Base-by-base conservation (phyloP, 2,329 filamentous ascomycete species). In the Fusarium proliferatum region DNA sequence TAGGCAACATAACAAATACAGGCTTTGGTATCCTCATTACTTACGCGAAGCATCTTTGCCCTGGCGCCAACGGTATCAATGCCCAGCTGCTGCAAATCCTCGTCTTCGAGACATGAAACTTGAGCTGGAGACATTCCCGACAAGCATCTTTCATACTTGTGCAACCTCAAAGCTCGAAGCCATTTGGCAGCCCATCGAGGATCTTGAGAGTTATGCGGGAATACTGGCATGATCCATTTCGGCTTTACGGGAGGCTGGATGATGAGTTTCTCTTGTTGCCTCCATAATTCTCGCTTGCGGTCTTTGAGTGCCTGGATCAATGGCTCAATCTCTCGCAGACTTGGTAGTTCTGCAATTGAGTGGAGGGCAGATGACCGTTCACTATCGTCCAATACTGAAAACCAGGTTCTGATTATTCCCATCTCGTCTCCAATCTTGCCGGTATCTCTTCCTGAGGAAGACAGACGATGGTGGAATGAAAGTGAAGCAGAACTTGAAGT, bases 221-320 rank as follows among this genome's bases (percentile, higher is more conserved):
- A 77, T 10, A 67, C 61, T 5, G 76, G 76, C 72, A 77, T 77
- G 21, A 66, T 57, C 76, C 76, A 77, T 65, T 76, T 78, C 39
- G 73, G 69, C 36, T 72, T 77, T 21, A 63, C 64, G 13, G 64
- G 64, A 11, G 76, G 76, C 52, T 76, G 76, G 30, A 77, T 71
- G 34, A 77, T 33, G 57, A 77, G 74, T 19, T 77, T 68, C 55
- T 77, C 76, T 36, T 78, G 76, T 51, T 68, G 72, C 43, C 56
- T 74, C 76, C 76, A 77, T 5, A 77, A 49, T 15, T 73, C 73
- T 41, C 75, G 68, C 64, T 77, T 77, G 46, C 76, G 76, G 12
- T 77, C 74, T 49, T 77, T 77, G 45, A 77, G 73, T 30, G 71
- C 70, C 52, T 77, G 76, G 12, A 77, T 77, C 68, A 77, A 56